Conservation (phyloP, 148 eudicot genomes). For the Rhododendron ferrugineum region DNA sequence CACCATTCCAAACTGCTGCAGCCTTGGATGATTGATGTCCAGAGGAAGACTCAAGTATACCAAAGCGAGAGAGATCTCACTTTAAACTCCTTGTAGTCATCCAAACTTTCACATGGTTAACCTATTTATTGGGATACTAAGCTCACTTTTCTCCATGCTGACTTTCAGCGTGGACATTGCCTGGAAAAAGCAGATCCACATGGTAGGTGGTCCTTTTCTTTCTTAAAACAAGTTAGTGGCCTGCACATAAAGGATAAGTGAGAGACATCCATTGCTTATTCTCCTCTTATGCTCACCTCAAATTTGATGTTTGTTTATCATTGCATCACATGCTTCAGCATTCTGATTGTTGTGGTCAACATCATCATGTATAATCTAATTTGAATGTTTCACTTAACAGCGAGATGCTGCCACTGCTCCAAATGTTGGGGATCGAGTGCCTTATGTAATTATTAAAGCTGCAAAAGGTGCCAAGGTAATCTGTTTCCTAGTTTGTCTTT, state of each 20-base stretch:
- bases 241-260: background rate
- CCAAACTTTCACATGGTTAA: background rate
- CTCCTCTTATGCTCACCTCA: background rate
- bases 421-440: slow-evolving; percentile 95
- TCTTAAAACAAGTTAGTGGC: background rate
- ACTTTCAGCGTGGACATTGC: background rate
- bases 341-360: background rate
- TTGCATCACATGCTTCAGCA: background rate
- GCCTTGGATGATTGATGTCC: background rate
- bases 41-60: background rate
- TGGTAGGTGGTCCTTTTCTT: background rate
- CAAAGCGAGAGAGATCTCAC: background rate
- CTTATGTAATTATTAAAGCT: slow-evolving; percentile 92
- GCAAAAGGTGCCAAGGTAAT: slow-evolving; percentile 98
- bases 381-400: slow-evolving; percentile 33
- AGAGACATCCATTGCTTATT: background rate
- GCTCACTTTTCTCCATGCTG: background rate
- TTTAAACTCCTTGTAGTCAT: background rate
- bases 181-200: background rate
- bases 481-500: background rate
- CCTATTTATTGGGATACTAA: background rate
- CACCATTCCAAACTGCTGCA: background rate
- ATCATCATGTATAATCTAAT: background rate
- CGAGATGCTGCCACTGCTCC: slow-evolving; percentile 99
- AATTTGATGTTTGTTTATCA: background rate